Evolutionary conservation across 352 stramenopile genomes (phyloP).

Genomic region (Thalassiosira mediterranea): DNA sequence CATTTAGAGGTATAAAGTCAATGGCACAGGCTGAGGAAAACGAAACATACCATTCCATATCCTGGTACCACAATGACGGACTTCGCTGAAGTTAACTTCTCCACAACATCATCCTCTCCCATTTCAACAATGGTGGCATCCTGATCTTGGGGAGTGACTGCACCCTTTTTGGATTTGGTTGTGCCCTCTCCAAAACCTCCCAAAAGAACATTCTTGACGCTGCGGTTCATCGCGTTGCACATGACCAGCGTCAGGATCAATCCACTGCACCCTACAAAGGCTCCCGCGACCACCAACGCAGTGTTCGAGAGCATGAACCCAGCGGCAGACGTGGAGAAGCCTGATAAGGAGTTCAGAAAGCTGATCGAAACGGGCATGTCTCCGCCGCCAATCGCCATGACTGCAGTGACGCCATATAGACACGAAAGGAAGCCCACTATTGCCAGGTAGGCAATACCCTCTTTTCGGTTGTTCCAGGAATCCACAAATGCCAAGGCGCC

Average conservation of each 20-base stretch:
- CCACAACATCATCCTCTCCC: conserved; percentile 51
- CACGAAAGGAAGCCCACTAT: conserved; percentile 45
- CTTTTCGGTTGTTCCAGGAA: conserved; percentile 53
- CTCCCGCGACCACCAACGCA: conserved; percentile 52
- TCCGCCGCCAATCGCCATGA: conserved; percentile 59
- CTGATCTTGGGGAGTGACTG: neutral
- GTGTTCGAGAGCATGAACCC: conserved; percentile 65
- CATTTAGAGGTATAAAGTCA: neutral
- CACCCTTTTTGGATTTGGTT: neutral
- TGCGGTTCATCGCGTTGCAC: conserved; percentile 61
- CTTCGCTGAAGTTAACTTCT: conserved; percentile 43
- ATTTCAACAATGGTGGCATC: conserved; percentile 42
- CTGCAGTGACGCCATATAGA: conserved; percentile 52
- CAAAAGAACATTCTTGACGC: conserved; percentile 52
- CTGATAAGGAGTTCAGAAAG: conserved; percentile 59
- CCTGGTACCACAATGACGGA: conserved; percentile 70
- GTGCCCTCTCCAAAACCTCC: conserved; percentile 58
- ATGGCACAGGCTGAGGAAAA: neutral
- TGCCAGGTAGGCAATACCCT: conserved; percentile 49
- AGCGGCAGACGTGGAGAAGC: conserved; percentile 52
- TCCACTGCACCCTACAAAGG: conserved; percentile 59
- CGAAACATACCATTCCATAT: conserved; percentile 54
- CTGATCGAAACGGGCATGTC: conserved; percentile 65
- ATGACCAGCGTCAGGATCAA: conserved; percentile 60
- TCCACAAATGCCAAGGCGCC: conserved; percentile 50